These are phyloP conservation scores for Xerocomus minutiporus DNA, from an alignment of 1,284 basidiomycete genomes.

Conservation along the genomic window DNA sequence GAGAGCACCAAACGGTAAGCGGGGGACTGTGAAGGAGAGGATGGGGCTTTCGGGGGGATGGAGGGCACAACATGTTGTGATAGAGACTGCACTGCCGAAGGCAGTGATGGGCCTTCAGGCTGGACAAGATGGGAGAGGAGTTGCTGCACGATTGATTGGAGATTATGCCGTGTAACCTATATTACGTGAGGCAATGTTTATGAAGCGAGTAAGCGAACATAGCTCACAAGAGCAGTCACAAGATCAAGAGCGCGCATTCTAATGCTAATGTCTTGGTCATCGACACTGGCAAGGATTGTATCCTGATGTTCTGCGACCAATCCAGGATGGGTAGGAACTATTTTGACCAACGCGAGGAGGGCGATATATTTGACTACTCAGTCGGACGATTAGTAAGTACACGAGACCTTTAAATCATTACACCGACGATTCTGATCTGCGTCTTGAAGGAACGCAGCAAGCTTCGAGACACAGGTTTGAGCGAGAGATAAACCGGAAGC, in stretches of 20 bases:
- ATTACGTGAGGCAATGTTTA: constrained; percentile 2
- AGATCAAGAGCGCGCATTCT: constrained; percentile 93
- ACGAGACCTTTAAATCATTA: constrained; percentile 8
- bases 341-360: constrained; percentile 91
- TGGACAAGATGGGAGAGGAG: constrained; percentile 80
- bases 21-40: constrained; percentile 60
- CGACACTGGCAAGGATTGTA: constrained; percentile 84
- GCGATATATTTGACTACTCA: constrained; percentile 91
- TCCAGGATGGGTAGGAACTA: constrained; percentile 88
- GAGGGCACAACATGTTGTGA: constrained; percentile 45
- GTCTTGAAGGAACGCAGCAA: constrained; percentile 89
- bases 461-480: constrained; percentile 86
- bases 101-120: constrained; percentile 48
- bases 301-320: constrained; percentile 91
- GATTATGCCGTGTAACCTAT: constrained; percentile 76
- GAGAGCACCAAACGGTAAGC: constrained; percentile 82
- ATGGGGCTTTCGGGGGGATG: constrained; percentile 37
- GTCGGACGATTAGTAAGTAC: constrained; percentile 19
- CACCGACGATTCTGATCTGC: constrained; percentile 87
- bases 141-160: constrained; percentile 86
- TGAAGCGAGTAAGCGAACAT: background rate
- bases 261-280: constrained; percentile 93
- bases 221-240: constrained; percentile 82
- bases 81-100: constrained; percentile 61
- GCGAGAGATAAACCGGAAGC: constrained; percentile 79